Percentiles rank a stretch among this genome's conserved stretches.
Conservation (phyloP, 305 asterid species). For the Fraxinus baroniana region DNA sequence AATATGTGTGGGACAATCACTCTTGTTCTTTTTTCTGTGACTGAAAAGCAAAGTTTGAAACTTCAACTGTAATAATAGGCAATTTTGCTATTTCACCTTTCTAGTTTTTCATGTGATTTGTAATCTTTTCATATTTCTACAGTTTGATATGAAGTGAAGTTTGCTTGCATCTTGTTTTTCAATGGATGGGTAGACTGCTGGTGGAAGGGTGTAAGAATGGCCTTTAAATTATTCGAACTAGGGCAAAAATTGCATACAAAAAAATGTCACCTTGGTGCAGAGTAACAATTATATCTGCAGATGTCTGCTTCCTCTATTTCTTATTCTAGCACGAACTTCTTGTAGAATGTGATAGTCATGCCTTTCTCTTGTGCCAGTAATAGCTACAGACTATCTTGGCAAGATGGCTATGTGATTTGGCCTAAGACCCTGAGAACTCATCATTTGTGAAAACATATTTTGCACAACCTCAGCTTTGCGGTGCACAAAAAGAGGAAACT, state of each 20-base stretch:
- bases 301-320: neutral
- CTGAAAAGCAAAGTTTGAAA: neutral
- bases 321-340: neutral
- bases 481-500: neutral
- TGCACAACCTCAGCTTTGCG: neutral
- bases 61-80: neutral
- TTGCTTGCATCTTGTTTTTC: constrained; percentile 5
- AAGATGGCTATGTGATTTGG: neutral
- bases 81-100: neutral
- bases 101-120: neutral
- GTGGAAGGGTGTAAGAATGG: neutral
- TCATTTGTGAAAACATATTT: neutral
- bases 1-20: neutral
- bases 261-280: neutral
- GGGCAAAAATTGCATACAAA: neutral
- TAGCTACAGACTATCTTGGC: neutral
- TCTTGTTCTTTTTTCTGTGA: neutral
- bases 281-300: neutral
- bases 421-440: neutral
- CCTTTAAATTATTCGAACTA: neutral
- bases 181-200: neutral
- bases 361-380: neutral
- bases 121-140: neutral
- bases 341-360: constrained; percentile 13
- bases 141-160: neutral